A percentile compares a stretch with the other conserved stretches of the same genome.
Conservation (phyloP, 75 land plant species). For the Gnetum montanum region DNA sequence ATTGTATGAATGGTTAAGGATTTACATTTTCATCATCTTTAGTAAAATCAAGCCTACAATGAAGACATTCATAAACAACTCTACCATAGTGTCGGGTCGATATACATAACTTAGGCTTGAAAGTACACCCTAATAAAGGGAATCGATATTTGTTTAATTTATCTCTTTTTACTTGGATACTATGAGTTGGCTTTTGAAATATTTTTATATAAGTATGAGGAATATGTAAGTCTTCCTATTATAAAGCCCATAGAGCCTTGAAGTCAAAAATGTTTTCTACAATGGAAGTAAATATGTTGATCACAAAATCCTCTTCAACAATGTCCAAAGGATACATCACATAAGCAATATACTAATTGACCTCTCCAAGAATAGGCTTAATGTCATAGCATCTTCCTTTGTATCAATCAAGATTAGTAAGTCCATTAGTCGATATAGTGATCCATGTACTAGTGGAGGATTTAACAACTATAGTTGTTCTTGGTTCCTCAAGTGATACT, state of each 20-base stretch:
- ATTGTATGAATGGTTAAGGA: constrained; percentile 2
- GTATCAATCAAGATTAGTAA: constrained; percentile 6
- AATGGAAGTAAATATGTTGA: constrained; percentile 10
- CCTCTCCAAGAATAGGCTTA: constrained; percentile 15
- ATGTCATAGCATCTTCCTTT: constrained; percentile 8
- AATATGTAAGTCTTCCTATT: constrained; percentile 17
- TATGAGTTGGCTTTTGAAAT: constrained; percentile 15
- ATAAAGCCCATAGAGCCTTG: constrained; percentile 15
- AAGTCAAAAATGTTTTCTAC: constrained; percentile 9
- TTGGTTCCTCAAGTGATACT: constrained; percentile 15
- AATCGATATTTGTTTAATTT: constrained; percentile 13
- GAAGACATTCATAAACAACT: constrained; percentile 14
- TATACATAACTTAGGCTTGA: constrained; percentile 8
- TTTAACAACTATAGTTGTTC: constrained; percentile 8
- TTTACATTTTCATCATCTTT: constrained; percentile 24
- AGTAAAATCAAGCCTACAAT: constrained; percentile 20
- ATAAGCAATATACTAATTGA: constrained; percentile 17
- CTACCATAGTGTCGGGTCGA: constrained; percentile 3
- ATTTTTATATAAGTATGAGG: constrained; percentile 21
- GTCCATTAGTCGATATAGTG: background rate
- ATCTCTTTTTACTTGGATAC: constrained; percentile 15
- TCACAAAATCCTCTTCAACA: constrained; percentile 17
- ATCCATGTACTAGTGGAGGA: constrained; percentile 11
- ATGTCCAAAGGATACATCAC: constrained; percentile 14
- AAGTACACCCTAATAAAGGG: constrained; percentile 15